These are phyloP conservation scores for Aureobasidium musti DNA, from an alignment of 2,329 filamentous ascomycete genomes.

Conservation along the genomic window DNA sequence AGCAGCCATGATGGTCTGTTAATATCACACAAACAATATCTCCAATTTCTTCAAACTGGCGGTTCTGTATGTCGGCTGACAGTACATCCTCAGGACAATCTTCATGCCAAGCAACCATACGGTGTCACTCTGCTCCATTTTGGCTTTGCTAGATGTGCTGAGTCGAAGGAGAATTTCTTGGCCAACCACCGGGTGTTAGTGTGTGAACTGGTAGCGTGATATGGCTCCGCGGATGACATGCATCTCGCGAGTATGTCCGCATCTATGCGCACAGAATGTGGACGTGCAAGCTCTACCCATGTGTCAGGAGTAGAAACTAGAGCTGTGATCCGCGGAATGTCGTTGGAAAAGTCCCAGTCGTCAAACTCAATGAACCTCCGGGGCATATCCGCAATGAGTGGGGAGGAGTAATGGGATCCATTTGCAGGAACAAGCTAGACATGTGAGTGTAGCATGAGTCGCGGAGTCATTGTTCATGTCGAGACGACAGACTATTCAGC, in stretches of 20 bases:
- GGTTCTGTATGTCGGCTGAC: too few relatives aligned
- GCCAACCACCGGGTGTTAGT: too few relatives aligned
- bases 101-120: not conserved
- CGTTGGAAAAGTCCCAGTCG: not conserved
- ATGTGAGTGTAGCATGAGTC: not conserved
- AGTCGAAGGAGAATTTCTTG: not conserved
- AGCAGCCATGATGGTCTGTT: not conserved
- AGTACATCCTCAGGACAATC: not conserved
- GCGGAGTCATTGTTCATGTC: not conserved
- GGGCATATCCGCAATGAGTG: not conserved
- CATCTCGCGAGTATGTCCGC: not conserved
- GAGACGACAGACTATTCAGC: not conserved
- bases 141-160: not conserved
- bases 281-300: not conserved
- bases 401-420: not conserved
- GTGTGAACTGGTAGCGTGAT: not conserved
- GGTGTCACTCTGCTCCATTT: not conserved
- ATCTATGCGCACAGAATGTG: not conserved
- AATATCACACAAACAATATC: not conserved
- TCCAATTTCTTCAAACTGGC: not conserved
- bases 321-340: not conserved
- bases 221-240: not conserved
- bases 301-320: not conserved
- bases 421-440: not conserved
- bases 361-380: constrained; percentile 4